Conservation (phyloP, 768 basidiomycete genomes). For the Phanerochaete carnosa region DNA sequence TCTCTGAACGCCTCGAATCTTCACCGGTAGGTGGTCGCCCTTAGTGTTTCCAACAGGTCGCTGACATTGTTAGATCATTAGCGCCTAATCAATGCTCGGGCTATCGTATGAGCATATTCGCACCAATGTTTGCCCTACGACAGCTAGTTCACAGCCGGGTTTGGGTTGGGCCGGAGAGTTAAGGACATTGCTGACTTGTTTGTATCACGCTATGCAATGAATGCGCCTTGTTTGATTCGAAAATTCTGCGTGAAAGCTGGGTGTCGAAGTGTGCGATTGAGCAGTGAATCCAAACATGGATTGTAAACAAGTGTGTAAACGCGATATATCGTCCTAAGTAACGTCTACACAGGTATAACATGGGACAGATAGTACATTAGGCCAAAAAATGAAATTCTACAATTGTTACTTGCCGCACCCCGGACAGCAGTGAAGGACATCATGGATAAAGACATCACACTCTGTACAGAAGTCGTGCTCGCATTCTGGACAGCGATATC, state of each 20-base stretch:
- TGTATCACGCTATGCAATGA: background rate
- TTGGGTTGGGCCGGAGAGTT: background rate
- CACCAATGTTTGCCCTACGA: no score
- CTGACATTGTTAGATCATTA: no score
- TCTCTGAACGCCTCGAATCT: background rate
- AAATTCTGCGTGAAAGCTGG: background rate
- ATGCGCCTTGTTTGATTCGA: background rate
- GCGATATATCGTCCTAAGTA: background rate
- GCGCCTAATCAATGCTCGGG: no score
- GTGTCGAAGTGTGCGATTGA: no score
- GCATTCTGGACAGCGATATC: slow-evolving; percentile 90
- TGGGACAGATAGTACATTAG: background rate
- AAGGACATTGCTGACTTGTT: background rate
- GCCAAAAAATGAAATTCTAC: background rate
- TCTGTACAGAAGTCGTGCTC: slow-evolving; percentile 86
- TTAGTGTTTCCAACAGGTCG: no score
- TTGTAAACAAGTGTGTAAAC: background rate
- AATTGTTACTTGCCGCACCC: slow-evolving; percentile 59
- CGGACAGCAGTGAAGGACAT: slow-evolving; percentile 93
- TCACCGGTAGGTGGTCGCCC: background rate
- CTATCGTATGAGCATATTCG: no score
- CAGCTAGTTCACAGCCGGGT: no score
- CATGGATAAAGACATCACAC: slow-evolving; percentile 95
- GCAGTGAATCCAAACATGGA: no score
- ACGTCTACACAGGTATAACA: background rate